phyloP scores from a whole-genome alignment of 345 rosid species.

The Linum trigynum region DNA sequence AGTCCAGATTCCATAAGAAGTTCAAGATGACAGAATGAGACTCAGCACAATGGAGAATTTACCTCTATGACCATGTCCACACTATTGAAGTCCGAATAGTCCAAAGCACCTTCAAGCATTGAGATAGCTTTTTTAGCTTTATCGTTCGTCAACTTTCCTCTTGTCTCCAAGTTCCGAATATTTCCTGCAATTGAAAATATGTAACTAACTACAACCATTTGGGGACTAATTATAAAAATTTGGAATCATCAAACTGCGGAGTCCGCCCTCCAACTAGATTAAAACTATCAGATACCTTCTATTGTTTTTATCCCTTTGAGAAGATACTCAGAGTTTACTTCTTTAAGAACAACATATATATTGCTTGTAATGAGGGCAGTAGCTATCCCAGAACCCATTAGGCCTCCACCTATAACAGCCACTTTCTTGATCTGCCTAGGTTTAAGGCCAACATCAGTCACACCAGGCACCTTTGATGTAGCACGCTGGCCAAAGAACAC shows the following conservation, averaged over 20 bases:
- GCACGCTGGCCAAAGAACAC: constrained; percentile 79
- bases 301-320: constrained; percentile 59
- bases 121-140: constrained; percentile 68
- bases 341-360: constrained; percentile 71
- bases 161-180: constrained; percentile 54
- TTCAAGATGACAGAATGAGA: neutral
- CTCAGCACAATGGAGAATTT: constrained; percentile 4
- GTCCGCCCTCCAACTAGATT: too few relatives aligned
- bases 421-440: constrained; percentile 68
- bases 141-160: constrained; percentile 54
- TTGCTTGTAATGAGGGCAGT: constrained; percentile 45
- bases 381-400: constrained; percentile 45
- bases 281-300: constrained; percentile 43
- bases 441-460: constrained; percentile 78
- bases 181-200: constrained; percentile 36
- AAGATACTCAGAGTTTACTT: constrained; percentile 75
- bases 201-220: too few relatives aligned
- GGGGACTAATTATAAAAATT: too few relatives aligned
- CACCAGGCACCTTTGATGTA: constrained; percentile 81
- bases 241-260: too few relatives aligned
- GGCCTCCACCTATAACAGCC: constrained; percentile 96
- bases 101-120: constrained; percentile 68
- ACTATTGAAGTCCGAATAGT: constrained; percentile 72
- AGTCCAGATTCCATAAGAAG: neutral
- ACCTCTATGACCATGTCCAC: constrained; percentile 98